Conservation (phyloP, 345 rosid species). For the Eucalyptus caleyi region DNA sequence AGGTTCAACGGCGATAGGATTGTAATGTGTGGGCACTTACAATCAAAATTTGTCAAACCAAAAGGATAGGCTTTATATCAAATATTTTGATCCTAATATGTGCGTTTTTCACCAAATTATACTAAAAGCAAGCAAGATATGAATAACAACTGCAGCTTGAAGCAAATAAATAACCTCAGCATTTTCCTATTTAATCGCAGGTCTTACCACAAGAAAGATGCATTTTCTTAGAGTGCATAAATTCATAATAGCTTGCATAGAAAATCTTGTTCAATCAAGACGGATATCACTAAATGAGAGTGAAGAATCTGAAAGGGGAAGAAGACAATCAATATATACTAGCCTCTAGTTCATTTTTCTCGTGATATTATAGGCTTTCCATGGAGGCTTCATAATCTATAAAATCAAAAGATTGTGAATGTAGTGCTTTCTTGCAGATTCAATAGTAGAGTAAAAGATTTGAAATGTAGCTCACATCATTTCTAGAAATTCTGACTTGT, state of each 20-base stretch:
- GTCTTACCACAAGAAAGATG: background rate
- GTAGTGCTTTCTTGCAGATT: background rate
- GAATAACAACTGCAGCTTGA: background rate
- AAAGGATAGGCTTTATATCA: background rate
- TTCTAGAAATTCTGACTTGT: slow-evolving; percentile 75
- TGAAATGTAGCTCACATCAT: slow-evolving; percentile 43
- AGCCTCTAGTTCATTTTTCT: slow-evolving; percentile 92
- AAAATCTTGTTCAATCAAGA: background rate
- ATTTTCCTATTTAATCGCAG: background rate
- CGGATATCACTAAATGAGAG: background rate
- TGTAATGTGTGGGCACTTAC: too few relatives aligned
- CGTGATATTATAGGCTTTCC: slow-evolving; percentile 66
- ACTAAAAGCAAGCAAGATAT: background rate
- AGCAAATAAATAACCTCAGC: too few relatives aligned
- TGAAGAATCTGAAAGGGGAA: background rate
- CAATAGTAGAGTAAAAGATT: background rate
- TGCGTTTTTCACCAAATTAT: background rate
- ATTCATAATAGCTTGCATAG: background rate
- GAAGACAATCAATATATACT: background rate
- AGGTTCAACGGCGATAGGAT: too few relatives aligned
- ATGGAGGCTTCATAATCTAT: slow-evolving; percentile 91
- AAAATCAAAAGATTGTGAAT: background rate
- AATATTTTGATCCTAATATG: background rate
- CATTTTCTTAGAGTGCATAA: background rate
- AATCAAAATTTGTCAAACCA: background rate